Base-by-base conservation (phyloP, 495 filamentous ascomycete species). In the Tuber microsphaerosporum region DNA sequence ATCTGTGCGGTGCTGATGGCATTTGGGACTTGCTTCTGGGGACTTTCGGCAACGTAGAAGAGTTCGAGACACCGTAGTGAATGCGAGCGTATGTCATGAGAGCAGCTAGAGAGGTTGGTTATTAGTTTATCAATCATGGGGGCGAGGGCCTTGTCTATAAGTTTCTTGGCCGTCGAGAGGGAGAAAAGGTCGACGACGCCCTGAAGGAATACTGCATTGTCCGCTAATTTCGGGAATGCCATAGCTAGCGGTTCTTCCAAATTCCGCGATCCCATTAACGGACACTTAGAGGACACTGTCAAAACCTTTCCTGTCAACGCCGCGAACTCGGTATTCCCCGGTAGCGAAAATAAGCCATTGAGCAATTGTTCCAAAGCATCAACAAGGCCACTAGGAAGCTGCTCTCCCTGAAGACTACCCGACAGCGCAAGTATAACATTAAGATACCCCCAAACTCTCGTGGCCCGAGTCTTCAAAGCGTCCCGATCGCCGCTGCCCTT, bases 51-150 rank as follows among this genome's bases (percentile, higher is more conserved):
- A 75, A 75, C 69, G 83, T 82, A 84, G 61, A 86, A 83, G n/a
- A 87, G 80, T 19, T 87, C 85, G 31, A 97, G 83, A 41, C 96
- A 87, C 44, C 87, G 88, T 61, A 99, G 84, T 34, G 92, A 92
- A 0, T 89, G 85, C 1, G 91, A 84, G 73, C 95, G 87, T 31
- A 95, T 84, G 39, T 88, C 85, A 79, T 93, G 92, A 37, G 91
- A 94, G 20, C 90, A 87, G 1, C 89, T 87, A 2, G 89, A 88
- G 22, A 98, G 87, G 74, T 93, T 94, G 34, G 88, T 85, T 75
- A 93, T 87, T 31, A 97, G 81, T 9, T 86, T 88, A 43, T 87
- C 84, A 19, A 89, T 84, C 70, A 96, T 86, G 3, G 85, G 84
- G 51, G 91, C 86, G 39, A 86, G 82, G 45, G 87, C 82, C 16